A percentile compares a stretch with the other conserved stretches of the same genome.
Evolutionary conservation across 805 yeast species (phyloP).

Genomic region (Wickerhamiella sergipiensis): DNA sequence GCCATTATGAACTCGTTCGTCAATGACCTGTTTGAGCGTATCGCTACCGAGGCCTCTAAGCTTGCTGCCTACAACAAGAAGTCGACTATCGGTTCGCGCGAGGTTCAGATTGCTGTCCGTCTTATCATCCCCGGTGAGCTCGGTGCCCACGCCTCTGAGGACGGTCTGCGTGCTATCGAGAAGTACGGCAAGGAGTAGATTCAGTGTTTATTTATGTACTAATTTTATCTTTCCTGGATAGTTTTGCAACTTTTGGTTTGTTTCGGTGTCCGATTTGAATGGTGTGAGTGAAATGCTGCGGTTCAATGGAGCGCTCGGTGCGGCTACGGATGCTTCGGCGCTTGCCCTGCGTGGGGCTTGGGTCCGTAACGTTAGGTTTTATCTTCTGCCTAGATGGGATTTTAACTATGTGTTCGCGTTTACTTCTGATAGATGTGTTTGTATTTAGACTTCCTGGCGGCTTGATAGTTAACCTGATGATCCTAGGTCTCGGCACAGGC

Average conservation of each 20-base stretch:
- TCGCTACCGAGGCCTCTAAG: conserved; percentile 95
- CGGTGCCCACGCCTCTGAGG: conserved; percentile 97
- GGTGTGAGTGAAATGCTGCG: too few relatives aligned
- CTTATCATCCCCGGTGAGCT: conserved; percentile 96
- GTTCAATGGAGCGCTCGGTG: too few relatives aligned
- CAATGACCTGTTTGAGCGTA: conserved; percentile 95
- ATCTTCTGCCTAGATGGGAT: too few relatives aligned
- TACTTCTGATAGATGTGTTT: too few relatives aligned
- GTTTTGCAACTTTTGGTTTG: neutral
- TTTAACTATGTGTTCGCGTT: too few relatives aligned
- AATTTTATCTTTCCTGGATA: neutral
- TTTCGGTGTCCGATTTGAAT: too few relatives aligned
- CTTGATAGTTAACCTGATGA: too few relatives aligned
- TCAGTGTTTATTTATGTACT: conserved; percentile 12
- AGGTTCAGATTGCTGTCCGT: conserved; percentile 97
- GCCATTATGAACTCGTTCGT: conserved; percentile 97
- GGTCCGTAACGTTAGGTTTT: too few relatives aligned
- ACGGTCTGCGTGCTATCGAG: conserved; percentile 97
- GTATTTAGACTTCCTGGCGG: too few relatives aligned
- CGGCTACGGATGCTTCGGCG: too few relatives aligned
- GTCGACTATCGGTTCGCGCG: conserved; percentile 95
- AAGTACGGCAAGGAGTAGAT: conserved; percentile 37
- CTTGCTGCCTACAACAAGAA: conserved; percentile 98
- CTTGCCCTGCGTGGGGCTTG: too few relatives aligned
- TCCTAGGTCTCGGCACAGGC: too few relatives aligned